A percentile compares a stretch with the other conserved stretches of the same genome.
phyloP scores from a whole-genome alignment of 2,329 filamentous ascomycete species.

The Conoideocrella luteorostrata region DNA sequence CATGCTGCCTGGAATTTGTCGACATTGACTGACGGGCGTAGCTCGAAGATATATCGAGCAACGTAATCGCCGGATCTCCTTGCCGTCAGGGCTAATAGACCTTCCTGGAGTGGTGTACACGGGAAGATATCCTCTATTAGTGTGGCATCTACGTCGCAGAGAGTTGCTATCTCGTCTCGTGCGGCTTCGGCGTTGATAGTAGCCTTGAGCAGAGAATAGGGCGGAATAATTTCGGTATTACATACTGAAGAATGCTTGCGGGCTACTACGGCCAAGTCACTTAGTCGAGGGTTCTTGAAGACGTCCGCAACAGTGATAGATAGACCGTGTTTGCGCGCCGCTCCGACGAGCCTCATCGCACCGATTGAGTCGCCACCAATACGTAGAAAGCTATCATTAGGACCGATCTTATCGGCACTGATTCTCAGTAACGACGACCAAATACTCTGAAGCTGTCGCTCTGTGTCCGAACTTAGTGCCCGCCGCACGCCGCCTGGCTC shows the following conservation, averaged over 20 bases:
- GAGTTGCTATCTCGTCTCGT: background rate
- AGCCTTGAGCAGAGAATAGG: constrained; percentile 3
- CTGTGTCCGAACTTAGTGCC: background rate
- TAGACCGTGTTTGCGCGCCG: constrained; percentile 29
- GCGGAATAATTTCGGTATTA: background rate
- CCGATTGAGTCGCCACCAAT: constrained; percentile 40
- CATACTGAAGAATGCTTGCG: background rate
- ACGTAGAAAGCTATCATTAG: constrained; percentile 39
- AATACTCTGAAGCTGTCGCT: background rate
- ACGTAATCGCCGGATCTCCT: constrained; percentile 39
- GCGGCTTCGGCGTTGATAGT: background rate
- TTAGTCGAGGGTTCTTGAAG: constrained; percentile 21
- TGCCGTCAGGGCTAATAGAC: constrained; percentile 39
- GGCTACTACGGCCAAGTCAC: constrained; percentile 2
- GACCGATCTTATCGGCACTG: constrained; percentile 19
- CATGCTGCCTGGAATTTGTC: constrained; percentile 30
- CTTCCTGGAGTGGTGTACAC: constrained; percentile 44
- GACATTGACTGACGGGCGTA: constrained; percentile 21
- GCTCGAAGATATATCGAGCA: constrained; percentile 35
- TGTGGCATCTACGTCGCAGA: background rate
- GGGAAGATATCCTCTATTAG: constrained; percentile 42
- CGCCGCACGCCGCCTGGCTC: background rate
- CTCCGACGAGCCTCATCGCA: constrained; percentile 34
- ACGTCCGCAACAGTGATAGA: constrained; percentile 34
- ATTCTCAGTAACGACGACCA: constrained; percentile 11